Base-by-base conservation (phyloP, 768 basidiomycete genomes). In the Jaapia argillacea region DNA sequence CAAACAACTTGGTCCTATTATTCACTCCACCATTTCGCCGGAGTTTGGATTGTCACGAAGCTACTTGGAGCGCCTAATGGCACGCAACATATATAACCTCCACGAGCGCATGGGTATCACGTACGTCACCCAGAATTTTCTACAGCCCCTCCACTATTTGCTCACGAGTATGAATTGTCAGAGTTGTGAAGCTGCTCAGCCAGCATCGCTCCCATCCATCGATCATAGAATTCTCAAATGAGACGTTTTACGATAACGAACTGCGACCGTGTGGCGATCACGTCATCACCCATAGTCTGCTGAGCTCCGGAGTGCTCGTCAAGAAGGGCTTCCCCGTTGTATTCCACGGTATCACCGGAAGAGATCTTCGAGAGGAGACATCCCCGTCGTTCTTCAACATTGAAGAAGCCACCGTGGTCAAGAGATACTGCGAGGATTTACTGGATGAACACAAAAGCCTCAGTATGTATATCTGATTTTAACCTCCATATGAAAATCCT, bases 161-260 rank as follows among this genome's bases (percentile, higher is more conserved):
- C 31, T 7, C 14, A 7, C n/a, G n/a, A n/a, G 18, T 27, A 24
- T 21, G 61, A 3, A 22, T n/a, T 18, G 12, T 6, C 42, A 79
- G 77, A 4, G 67, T 77, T 48, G 72, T 75, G n/a, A 77, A 78
- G 53, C 63, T 81, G 6, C 52, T 74, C 27, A 75, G 75, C 56
- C 77, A 79, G 55, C 79, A 72, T 62, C 54, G 77, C 7, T 77
- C 73, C 3, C 78, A 81, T 48, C 58, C 60, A 3, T 63, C 64
- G 5, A 81, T 83, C 36, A 57, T 81, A 16, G 45, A 62, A 2
- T 80, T 74, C 58, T 68, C 79, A 1, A 81, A 81, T 48, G 56
- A 68, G n/a, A 46, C 52, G 40, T 64, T 70, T 48, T 70, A 70
- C 49, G 49, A 53, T 5, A 53, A 53, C 28, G 62, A 61, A 7